phyloP scores from a whole-genome alignment of 78 protist species.

The Dictyostelium discoideum region DNA sequence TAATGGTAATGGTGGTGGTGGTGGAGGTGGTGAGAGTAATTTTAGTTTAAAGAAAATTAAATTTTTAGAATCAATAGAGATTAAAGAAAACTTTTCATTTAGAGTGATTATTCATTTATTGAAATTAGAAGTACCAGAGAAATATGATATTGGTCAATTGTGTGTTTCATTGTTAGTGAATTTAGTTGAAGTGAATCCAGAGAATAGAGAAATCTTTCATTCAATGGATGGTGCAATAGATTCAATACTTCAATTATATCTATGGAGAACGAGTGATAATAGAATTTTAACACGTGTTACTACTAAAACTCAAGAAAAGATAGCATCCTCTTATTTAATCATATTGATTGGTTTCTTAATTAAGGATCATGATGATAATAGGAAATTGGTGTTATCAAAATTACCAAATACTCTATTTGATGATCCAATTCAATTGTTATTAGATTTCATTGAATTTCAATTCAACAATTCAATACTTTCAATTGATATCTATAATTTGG shows the following conservation, averaged over 20 bases:
- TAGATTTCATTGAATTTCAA: constrained; percentile 57
- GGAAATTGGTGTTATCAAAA: not conserved
- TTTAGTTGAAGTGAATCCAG: constrained; percentile 64
- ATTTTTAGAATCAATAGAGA: constrained; percentile 7
- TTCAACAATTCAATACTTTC: constrained; percentile 11
- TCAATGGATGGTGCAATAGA: constrained; percentile 58
- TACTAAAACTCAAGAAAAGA: constrained; percentile 52
- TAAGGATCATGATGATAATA: constrained; percentile 33
- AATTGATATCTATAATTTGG: constrained; percentile 27
- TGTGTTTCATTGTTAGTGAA: constrained; percentile 41
- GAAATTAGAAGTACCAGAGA: constrained; percentile 65
- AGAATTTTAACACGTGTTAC: constrained; percentile 37
- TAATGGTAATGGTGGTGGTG: not conserved
- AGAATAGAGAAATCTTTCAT: constrained; percentile 47
- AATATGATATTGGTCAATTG: constrained; percentile 63
- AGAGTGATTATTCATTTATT: constrained; percentile 14
- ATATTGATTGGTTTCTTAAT: constrained; percentile 54
- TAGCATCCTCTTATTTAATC: constrained; percentile 66
- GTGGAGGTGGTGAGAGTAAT: not conserved
- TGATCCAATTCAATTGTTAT: constrained; percentile 32
- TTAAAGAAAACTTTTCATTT: constrained; percentile 39
- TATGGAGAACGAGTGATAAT: constrained; percentile 37
- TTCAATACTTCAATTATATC: constrained; percentile 7
- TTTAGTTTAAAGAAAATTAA: constrained; percentile 26
- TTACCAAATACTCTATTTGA: constrained; percentile 1